phyloP scores from a whole-genome alignment of 805 yeast genomes.

The Candida chilensis region DNA sequence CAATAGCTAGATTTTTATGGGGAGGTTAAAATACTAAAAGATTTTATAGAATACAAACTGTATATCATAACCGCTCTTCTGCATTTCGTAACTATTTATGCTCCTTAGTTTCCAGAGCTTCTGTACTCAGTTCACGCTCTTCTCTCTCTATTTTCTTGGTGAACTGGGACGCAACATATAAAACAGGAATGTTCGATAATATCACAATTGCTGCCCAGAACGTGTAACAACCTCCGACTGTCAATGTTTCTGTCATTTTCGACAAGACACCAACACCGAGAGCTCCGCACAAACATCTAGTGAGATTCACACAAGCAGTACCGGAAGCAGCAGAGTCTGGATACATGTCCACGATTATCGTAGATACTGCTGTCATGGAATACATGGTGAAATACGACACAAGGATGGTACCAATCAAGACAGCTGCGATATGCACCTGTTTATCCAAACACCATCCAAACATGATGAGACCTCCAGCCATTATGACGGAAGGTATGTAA shows the following conservation, averaged over 20 bases:
- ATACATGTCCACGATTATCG: slow-evolving; percentile 67
- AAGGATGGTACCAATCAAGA: slow-evolving; percentile 49
- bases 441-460: slow-evolving; percentile 70
- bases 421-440: slow-evolving; percentile 38
- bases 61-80: too few relatives aligned
- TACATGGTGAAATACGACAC: slow-evolving; percentile 52
- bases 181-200: slow-evolving; percentile 6
- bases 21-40: too few relatives aligned
- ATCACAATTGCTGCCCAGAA: slow-evolving; percentile 48
- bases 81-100: too few relatives aligned
- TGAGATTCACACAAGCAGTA: slow-evolving; percentile 61
- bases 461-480: slow-evolving; percentile 31
- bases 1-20: too few relatives aligned
- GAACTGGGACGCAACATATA: too few relatives aligned
- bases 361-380: slow-evolving; percentile 47
- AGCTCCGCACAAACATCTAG: slow-evolving; percentile 69
- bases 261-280: slow-evolving; percentile 59
- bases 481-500: slow-evolving; percentile 30
- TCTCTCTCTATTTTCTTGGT: too few relatives aligned
- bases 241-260: slow-evolving; percentile 47
- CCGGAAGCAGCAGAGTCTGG: slow-evolving; percentile 69
- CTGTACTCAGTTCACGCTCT: too few relatives aligned
- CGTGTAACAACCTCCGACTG: slow-evolving; percentile 71
- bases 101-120: too few relatives aligned
- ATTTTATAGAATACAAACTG: too few relatives aligned